Percentiles rank a stretch among this genome's conserved stretches.
Evolutionary conservation across 177 flowering plant genomes (phyloP).

Genomic region (Telopea speciosissima): DNA sequence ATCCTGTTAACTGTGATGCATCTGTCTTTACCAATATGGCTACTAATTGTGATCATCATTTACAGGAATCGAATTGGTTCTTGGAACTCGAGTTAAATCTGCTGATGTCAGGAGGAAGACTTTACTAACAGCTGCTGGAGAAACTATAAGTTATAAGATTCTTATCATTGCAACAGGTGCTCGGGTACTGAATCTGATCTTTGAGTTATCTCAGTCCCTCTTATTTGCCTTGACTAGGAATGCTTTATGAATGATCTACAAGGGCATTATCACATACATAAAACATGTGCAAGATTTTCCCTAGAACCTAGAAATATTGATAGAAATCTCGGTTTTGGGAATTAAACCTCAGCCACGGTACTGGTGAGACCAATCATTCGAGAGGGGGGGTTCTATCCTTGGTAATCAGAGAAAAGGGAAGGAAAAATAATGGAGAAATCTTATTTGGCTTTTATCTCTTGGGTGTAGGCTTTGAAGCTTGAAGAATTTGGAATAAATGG

Average conservation of each 20-base stretch:
- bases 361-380: neutral
- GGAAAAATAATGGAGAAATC: neutral
- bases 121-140: conserved; percentile 78
- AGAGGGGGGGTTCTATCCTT: no score
- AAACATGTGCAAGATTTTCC: neutral
- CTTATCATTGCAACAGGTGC: conserved; percentile 98
- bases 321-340: neutral
- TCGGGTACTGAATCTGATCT: conserved; percentile 63
- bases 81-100: conserved; percentile 84
- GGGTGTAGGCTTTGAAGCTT: conserved; percentile 73
- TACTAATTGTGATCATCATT: conserved; percentile 19
- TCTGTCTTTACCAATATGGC: conserved; percentile 1
- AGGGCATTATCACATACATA: neutral
- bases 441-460: conserved; percentile 8
- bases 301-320: neutral
- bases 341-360: neutral
- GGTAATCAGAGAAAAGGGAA: neutral
- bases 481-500: conserved; percentile 93
- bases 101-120: conserved; percentile 89
- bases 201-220: conserved; percentile 3
- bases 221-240: neutral
- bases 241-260: neutral
- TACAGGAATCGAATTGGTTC: conserved; percentile 86
- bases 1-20: conserved; percentile 2
- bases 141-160: conserved; percentile 85